Evolutionary conservation across 345 rosid genomes (phyloP).

Genomic region (Bruguiera parviflora): DNA sequence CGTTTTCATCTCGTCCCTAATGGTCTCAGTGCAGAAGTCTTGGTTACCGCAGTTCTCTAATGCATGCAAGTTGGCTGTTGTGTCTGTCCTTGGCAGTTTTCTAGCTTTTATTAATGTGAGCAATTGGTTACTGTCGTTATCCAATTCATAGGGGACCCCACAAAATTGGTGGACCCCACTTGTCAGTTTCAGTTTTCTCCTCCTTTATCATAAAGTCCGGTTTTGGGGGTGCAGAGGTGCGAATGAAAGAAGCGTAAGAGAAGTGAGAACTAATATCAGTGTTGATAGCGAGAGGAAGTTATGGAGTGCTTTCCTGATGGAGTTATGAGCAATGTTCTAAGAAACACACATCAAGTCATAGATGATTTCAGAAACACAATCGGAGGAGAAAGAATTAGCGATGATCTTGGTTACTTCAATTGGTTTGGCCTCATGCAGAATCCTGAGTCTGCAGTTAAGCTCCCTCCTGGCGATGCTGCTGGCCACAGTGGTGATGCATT

Average conservation of each 20-base stretch:
- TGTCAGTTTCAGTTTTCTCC: not conserved
- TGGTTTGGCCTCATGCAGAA: not conserved
- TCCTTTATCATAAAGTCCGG: not conserved
- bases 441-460: slow-evolving; percentile 1
- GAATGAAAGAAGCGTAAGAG: no score
- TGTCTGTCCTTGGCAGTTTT: slow-evolving; percentile 5
- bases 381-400: not conserved
- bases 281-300: no score
- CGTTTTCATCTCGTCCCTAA: no score
- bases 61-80: slow-evolving; percentile 13
- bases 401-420: not conserved
- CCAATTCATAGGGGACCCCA: not conserved
- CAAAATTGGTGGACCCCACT: not conserved
- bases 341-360: no score
- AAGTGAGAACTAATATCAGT: no score
- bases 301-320: no score
- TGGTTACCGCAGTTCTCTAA: not conserved
- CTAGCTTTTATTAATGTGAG: not conserved
- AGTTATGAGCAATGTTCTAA: no score
- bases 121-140: not conserved
- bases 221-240: not conserved
- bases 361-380: no score
- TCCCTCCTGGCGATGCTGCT: not conserved
- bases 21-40: not conserved
- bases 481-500: not conserved